Evolutionary conservation across 2,329 filamentous ascomycete species (phyloP).

Genomic region (Diaporthe capsici): DNA sequence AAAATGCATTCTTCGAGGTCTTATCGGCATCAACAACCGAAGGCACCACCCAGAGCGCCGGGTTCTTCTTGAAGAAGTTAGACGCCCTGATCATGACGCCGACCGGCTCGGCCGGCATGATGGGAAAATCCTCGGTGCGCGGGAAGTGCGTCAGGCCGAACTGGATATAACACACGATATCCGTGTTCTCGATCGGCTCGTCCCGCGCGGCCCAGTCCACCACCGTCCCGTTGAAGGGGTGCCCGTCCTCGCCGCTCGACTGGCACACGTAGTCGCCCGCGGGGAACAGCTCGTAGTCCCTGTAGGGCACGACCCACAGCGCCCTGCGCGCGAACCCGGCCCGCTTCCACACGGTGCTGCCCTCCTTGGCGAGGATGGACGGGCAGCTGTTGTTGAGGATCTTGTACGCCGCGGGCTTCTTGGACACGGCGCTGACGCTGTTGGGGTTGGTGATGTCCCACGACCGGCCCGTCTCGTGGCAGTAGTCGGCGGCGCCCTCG

Average conservation of each 20-base stretch:
- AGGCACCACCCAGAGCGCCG: conserved; percentile 54
- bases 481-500: conserved; percentile 82
- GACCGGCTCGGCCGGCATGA: conserved; percentile 93
- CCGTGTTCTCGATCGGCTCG: conserved; percentile 81
- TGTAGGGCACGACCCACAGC: conserved; percentile 89
- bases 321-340: conserved; percentile 90
- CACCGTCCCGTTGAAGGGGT: conserved; percentile 77
- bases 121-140: conserved; percentile 88
- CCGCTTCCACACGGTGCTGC: conserved; percentile 88
- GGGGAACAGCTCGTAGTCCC: conserved; percentile 85
- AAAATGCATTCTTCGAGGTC: background rate
- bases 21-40: conserved; percentile 1
- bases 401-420: conserved; percentile 90
- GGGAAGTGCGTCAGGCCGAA: conserved; percentile 95
- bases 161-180: conserved; percentile 93
- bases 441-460: conserved; percentile 93
- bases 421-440: conserved; percentile 85
- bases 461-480: conserved; percentile 82
- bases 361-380: conserved; percentile 82
- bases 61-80: conserved; percentile 87
- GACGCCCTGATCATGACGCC: conserved; percentile 82
- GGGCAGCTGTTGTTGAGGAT: conserved; percentile 90
- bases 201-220: conserved; percentile 82
- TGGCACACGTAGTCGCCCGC: conserved; percentile 91
- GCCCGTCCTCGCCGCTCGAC: conserved; percentile 76